These are phyloP conservation scores for Porcisia deanei DNA, from an alignment of 208 protist species.

Conservation along the genomic window DNA sequence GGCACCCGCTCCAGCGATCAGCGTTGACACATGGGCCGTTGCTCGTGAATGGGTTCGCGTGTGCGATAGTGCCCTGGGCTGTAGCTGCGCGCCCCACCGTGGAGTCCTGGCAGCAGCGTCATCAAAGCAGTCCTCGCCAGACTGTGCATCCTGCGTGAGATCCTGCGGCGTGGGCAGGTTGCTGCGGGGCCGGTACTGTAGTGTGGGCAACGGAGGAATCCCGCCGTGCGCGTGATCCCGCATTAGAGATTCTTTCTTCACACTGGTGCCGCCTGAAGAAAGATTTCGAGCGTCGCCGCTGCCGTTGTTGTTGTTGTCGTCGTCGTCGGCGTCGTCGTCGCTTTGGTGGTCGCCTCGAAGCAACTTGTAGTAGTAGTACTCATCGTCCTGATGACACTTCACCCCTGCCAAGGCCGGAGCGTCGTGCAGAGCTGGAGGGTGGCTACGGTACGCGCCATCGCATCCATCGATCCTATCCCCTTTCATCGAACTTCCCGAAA, in stretches of 20 bases:
- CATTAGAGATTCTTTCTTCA: background rate
- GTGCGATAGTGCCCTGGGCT: background rate
- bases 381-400: background rate
- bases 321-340: background rate
- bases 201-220: background rate
- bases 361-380: constrained; percentile 10
- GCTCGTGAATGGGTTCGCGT: background rate
- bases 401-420: background rate
- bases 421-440: background rate
- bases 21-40: background rate
- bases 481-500: background rate
- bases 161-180: constrained; percentile 1
- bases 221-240: background rate
- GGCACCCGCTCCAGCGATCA: background rate
- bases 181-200: background rate
- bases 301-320: background rate
- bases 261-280: no score
- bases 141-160: background rate
- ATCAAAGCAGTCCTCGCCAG: background rate
- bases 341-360: background rate
- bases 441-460: background rate
- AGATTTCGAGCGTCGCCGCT: background rate
- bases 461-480: background rate
- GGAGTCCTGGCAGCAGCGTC: background rate
- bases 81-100: background rate